phyloP scores from a whole-genome alignment of 805 yeast genomes.

The Danielozyma ontarioensis region DNA sequence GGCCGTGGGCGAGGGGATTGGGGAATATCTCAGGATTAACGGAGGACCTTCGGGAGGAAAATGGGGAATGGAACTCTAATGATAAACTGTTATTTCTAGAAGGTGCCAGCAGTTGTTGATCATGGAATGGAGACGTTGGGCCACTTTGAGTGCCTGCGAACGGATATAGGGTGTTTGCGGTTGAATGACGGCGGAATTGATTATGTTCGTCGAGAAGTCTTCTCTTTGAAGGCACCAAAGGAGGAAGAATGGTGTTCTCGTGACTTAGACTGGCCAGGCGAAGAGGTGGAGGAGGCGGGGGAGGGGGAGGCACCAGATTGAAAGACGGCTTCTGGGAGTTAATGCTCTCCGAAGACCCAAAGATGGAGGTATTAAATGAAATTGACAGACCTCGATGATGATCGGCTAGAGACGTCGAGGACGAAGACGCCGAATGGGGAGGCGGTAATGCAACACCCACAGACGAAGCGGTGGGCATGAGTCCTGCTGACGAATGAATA shows the following conservation, averaged over 20 bases:
- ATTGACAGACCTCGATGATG: no score
- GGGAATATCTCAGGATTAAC: background rate
- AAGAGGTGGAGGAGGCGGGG: background rate
- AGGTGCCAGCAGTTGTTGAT: no score
- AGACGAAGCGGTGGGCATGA: no score
- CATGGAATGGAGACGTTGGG: background rate
- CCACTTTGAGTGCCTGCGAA: background rate
- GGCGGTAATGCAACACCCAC: no score
- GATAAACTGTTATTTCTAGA: background rate
- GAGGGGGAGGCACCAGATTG: no score
- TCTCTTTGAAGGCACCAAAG: conserved; percentile 17
- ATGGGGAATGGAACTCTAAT: background rate
- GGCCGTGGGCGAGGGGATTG: no score
- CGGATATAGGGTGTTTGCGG: conserved; percentile 15
- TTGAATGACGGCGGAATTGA: conserved; percentile 18
- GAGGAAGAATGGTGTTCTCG: background rate
- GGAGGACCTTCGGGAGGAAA: background rate
- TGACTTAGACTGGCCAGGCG: background rate
- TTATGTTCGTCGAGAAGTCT: conserved; percentile 21
- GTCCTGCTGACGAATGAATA: no score
- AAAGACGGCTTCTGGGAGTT: no score
- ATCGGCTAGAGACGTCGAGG: no score
- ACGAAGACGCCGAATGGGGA: no score
- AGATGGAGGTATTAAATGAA: no score
- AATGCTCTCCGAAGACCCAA: no score